Evolutionary conservation across 257 asterid species (phyloP).

Genomic region (Nemophila menziesii): DNA sequence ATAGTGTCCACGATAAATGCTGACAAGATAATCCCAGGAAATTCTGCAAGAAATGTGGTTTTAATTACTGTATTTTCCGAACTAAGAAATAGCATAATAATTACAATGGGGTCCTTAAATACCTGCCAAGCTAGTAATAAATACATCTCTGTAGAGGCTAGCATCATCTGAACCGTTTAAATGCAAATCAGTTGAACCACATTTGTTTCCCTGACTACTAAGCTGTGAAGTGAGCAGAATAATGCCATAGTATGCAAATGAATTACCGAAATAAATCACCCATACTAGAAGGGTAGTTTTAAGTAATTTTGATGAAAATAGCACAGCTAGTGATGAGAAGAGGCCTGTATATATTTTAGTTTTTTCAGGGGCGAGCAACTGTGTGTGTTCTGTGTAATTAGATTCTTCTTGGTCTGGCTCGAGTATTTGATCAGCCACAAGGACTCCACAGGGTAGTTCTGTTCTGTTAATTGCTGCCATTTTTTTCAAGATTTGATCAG

Average conservation of each 20-base stretch:
- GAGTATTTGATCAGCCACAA: conserved; percentile 26
- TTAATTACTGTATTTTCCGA: neutral
- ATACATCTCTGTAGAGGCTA: conserved; percentile 43
- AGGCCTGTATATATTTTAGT: conserved; percentile 16
- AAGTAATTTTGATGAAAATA: conserved; percentile 35
- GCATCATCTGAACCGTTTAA: conserved; percentile 27
- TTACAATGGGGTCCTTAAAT: neutral
- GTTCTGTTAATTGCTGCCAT: conserved; percentile 35
- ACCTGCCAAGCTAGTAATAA: conserved; percentile 75
- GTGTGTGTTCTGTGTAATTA: conserved; percentile 16
- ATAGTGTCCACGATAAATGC: conserved; percentile 20
- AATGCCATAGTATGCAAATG: conserved; percentile 63
- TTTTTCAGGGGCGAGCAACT: conserved; percentile 18
- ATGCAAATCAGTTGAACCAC: conserved; percentile 17
- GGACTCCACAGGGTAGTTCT: conserved; percentile 46
- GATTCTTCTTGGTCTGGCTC: conserved; percentile 20
- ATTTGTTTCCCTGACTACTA: conserved; percentile 32
- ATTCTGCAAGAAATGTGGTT: conserved; percentile 8
- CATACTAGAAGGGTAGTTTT: conserved; percentile 48
- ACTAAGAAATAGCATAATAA: neutral
- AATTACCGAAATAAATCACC: conserved; percentile 49
- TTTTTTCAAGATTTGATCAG: conserved; percentile 32
- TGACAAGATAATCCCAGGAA: conserved; percentile 21
- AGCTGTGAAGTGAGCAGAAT: conserved; percentile 68
- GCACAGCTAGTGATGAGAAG: conserved; percentile 25